A percentile compares a stretch with the other conserved stretches of the same genome.
phyloP scores from a whole-genome alignment of 768 basidiomycete species.

The Boletus subparvulus region DNA sequence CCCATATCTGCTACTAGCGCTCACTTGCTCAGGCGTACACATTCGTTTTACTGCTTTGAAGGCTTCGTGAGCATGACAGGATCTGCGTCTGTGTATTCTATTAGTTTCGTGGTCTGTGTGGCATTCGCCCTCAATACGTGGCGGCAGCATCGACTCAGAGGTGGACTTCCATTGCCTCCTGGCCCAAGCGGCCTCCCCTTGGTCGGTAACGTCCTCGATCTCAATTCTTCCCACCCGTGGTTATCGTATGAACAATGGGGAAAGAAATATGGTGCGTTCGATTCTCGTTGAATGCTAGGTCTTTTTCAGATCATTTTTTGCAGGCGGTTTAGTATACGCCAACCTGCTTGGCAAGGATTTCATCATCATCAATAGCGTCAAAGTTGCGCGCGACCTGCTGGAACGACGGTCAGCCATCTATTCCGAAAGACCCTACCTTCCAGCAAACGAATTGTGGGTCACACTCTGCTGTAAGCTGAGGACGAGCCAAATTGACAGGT shows the following conservation, averaged over 20 bases:
- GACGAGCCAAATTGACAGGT: neutral
- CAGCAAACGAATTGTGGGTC: conserved; percentile 21
- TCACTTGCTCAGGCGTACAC: neutral
- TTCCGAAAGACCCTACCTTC: conserved; percentile 27
- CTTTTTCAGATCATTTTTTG: neutral
- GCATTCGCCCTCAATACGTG: conserved; percentile 12
- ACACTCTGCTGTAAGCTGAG: neutral
- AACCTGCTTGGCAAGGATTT: conserved; percentile 30
- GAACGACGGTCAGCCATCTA: conserved; percentile 28
- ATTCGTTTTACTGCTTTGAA: neutral
- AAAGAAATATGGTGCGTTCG: conserved; percentile 29
- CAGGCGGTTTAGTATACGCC: conserved; percentile 26
- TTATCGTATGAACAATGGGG: conserved; percentile 36
- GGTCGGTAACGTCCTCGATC: conserved; percentile 22
- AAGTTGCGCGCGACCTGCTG: conserved; percentile 24
- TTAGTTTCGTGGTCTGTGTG: conserved; percentile 3
- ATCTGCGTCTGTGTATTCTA: conserved; percentile 1
- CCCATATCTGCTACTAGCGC: neutral
- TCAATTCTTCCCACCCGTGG: conserved; percentile 30
- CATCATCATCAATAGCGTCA: conserved; percentile 24
- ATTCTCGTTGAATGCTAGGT: neutral
- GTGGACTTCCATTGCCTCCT: conserved; percentile 40
- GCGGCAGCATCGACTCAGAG: conserved; percentile 11
- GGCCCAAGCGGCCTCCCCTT: conserved; percentile 50
- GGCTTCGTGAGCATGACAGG: neutral